Base-by-base conservation (phyloP, 2,329 filamentous ascomycete genomes). In the Cladophialophora carrionii region DNA sequence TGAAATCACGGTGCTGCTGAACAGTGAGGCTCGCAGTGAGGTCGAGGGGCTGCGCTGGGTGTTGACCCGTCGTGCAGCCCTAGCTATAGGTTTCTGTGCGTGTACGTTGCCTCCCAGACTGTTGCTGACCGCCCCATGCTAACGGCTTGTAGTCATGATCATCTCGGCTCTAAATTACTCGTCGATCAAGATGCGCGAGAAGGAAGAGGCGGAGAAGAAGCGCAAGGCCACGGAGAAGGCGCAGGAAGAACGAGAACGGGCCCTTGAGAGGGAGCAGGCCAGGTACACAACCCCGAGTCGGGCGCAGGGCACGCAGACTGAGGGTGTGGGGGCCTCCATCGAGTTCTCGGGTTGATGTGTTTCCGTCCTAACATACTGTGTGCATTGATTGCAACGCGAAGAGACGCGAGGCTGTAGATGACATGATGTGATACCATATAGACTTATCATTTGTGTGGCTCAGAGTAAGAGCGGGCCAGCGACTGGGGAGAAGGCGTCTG, bases 11-110 rank as follows among this genome's bases (percentile, higher is more conserved):
- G 92, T 96, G 34, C 84, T 87, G 48, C 84, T 99, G 51, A 96
- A 92, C 76, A 95, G 91, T 68, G 95, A 98, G 76, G 88, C 90
- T 55, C 93, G 94, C 76, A 94, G 90, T 4, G 91, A 97, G 72
- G 93, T 98, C 56, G 95, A 99, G 77, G 90, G 89, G 1, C 81
- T 99, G 56, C 84, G 95, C 65, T 98, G 95, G 95, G 88, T 97
- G 49, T 78, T 89, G 63, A 89, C 87, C 9, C 78, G 87, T 53
- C 79, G 87, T n/a, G 86, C 87, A 1, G 86, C 87, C 14, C 79
- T 86, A 64, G 85, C 86, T 0, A 81, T 89, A 66, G 85, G 76
- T 10, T 77, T 75, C 3, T 80, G 81, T 76, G 82, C 81, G 48
- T 77, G 80, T 82, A 76, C 12, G 22, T 48, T 52, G 22, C 14